Conservation (phyloP, 257 asterid genomes). For the Gynochthodes officinalis region DNA sequence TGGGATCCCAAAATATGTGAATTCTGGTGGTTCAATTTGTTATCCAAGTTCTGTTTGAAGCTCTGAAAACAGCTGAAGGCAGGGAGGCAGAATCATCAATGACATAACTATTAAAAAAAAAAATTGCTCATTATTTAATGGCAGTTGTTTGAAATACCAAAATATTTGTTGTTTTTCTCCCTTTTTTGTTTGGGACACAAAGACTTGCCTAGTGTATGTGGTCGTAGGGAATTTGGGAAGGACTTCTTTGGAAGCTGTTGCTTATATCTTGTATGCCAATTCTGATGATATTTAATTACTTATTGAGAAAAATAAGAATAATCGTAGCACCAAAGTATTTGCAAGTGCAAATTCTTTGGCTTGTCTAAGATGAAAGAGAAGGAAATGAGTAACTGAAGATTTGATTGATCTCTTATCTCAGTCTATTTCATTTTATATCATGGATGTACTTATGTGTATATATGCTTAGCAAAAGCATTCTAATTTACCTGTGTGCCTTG, state of each 20-base stretch:
- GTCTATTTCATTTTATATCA: not conserved
- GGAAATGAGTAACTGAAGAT: not conserved
- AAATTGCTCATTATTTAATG: not conserved
- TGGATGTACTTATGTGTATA: not conserved
- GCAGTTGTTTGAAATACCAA: not conserved
- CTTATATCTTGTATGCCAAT: not conserved
- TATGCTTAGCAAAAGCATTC: not conserved
- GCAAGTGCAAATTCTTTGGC: not conserved
- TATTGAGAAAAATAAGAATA: not conserved
- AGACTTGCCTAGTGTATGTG: not conserved
- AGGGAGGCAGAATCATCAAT: not conserved
- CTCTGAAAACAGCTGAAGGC: not conserved
- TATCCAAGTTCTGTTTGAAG: not conserved
- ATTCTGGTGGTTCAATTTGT: not conserved
- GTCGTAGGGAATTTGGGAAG: not conserved
- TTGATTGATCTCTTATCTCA: not conserved
- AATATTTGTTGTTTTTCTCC: not conserved
- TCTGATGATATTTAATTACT: not conserved
- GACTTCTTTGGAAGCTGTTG: slow-evolving; percentile 4
- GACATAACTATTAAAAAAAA: not conserved
- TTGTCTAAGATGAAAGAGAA: not conserved
- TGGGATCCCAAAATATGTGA: not conserved
- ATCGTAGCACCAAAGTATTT: not conserved
- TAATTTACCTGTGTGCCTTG: not conserved
- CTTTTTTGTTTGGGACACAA: not conserved